Conservation (phyloP, 2,329 filamentous ascomycete species). For the Venturia carpophila region DNA sequence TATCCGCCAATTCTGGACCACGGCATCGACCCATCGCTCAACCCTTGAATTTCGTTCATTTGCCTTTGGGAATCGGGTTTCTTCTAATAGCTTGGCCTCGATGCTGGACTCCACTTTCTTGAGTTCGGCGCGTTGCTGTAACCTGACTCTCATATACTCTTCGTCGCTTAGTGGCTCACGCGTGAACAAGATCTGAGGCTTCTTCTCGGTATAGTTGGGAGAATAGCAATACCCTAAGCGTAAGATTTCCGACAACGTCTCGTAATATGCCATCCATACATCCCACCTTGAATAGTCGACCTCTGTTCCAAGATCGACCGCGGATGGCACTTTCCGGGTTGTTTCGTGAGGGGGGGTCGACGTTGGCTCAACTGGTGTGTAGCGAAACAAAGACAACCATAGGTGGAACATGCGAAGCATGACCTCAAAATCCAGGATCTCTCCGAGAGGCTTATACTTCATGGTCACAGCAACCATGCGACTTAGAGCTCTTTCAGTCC, state of each 20-base stretch:
- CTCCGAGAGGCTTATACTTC: constrained; percentile 40
- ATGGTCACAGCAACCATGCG: constrained; percentile 65
- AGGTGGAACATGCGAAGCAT: constrained; percentile 45
- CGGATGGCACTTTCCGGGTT: constrained; percentile 30
- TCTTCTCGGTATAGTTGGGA: constrained; percentile 34
- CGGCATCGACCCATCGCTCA: constrained; percentile 71
- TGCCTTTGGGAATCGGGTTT: constrained; percentile 77
- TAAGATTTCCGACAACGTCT: constrained; percentile 67
- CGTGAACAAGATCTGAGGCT: constrained; percentile 19
- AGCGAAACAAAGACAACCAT: constrained; percentile 57
- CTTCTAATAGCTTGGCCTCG: constrained; percentile 67
- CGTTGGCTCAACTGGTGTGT: constrained; percentile 19
- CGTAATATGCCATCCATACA: constrained; percentile 82
- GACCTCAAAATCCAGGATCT: constrained; percentile 25
- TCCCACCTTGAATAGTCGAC: constrained; percentile 54
- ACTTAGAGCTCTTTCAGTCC: constrained; percentile 70
- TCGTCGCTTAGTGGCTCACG: constrained; percentile 25
- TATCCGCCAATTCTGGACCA: constrained; percentile 77
- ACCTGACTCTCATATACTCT: constrained; percentile 26
- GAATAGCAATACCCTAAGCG: constrained; percentile 55
- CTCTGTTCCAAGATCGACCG: constrained; percentile 49
- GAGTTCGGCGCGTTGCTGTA: constrained; percentile 61
- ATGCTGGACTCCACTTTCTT: constrained; percentile 73
- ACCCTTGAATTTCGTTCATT: constrained; percentile 71
- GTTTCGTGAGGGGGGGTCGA: neutral